Percentiles rank a stretch among this genome's conserved stretches.
Conservation (phyloP, 2,329 filamentous ascomycete genomes). For the Ascochyta clinopodiicola region DNA sequence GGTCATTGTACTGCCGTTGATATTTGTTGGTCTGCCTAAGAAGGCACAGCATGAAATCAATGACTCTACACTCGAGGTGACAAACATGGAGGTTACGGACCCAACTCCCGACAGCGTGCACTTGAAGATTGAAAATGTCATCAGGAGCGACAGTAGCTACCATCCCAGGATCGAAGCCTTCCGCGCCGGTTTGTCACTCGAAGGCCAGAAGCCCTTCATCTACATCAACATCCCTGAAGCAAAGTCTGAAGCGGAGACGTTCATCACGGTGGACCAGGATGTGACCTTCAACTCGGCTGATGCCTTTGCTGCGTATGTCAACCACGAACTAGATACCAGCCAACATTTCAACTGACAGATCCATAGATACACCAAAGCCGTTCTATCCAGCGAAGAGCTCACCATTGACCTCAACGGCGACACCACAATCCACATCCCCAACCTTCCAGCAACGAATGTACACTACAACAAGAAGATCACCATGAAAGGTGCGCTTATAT, state of each 20-base stretch:
- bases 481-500: slow-evolving; percentile 58
- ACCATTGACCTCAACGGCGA: slow-evolving; percentile 59
- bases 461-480: slow-evolving; percentile 63
- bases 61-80: slow-evolving; percentile 58
- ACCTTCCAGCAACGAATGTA: slow-evolving; percentile 58
- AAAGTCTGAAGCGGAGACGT: slow-evolving; percentile 52
- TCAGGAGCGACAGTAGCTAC: slow-evolving; percentile 57
- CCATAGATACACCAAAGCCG: slow-evolving; percentile 53
- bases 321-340: neutral
- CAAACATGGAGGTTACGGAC: slow-evolving; percentile 57
- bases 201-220: slow-evolving; percentile 52
- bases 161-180: slow-evolving; percentile 64
- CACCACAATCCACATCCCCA: slow-evolving; percentile 59
- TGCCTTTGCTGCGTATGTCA: slow-evolving; percentile 51
- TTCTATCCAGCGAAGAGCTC: slow-evolving; percentile 58
- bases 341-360: neutral
- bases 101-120: slow-evolving; percentile 58
- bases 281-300: slow-evolving; percentile 52
- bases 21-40: slow-evolving; percentile 65
- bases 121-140: slow-evolving; percentile 56
- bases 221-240: slow-evolving; percentile 55
- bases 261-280: slow-evolving; percentile 53
- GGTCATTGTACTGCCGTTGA: slow-evolving; percentile 63
- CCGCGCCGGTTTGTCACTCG: slow-evolving; percentile 58
- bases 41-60: slow-evolving; percentile 64